Evolutionary conservation across 106 monocot species (phyloP).

Genomic region (Acorus gramineus): DNA sequence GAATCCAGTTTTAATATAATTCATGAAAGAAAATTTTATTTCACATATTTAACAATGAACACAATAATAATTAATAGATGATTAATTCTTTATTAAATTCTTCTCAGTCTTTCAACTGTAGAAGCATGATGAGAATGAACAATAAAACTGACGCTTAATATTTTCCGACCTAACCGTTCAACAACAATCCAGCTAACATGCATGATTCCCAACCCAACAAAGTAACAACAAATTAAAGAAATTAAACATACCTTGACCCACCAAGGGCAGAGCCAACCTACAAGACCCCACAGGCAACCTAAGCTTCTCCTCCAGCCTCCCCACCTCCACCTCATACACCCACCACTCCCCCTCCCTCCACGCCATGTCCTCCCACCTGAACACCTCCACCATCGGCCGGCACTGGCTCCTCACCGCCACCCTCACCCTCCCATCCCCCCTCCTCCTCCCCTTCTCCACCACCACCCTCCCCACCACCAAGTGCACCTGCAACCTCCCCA

Average conservation of each 20-base stretch:
- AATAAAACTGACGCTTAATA: too few species aligned
- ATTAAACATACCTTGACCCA: conserved; percentile 47
- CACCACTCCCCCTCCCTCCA: conserved; percentile 61
- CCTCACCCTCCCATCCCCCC: conserved; percentile 32
- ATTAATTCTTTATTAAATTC: too few species aligned
- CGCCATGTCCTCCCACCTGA: conserved; percentile 67
- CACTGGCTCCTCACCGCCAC: conserved; percentile 46
- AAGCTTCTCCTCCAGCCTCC: conserved; percentile 62
- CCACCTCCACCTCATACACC: conserved; percentile 47
- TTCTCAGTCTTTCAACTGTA: too few species aligned
- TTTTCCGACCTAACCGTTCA: background rate
- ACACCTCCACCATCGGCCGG: conserved; percentile 81
- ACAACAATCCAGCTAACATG: background rate
- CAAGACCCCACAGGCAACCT: conserved; percentile 73
- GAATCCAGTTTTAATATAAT: too few species aligned
- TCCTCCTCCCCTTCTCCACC: conserved; percentile 32
- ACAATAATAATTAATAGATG: too few species aligned
- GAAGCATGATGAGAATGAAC: too few species aligned
- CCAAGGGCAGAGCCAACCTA: conserved; percentile 55
- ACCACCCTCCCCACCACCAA: conserved; percentile 55
- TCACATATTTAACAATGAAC: too few species aligned
- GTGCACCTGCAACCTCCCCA: conserved; percentile 64
- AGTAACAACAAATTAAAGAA: background rate
- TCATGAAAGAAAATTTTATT: too few species aligned
- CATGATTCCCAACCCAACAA: background rate